These are phyloP conservation scores for Cynara cardunculus DNA, from an alignment of 129 eudicot species.

Conservation along the genomic window DNA sequence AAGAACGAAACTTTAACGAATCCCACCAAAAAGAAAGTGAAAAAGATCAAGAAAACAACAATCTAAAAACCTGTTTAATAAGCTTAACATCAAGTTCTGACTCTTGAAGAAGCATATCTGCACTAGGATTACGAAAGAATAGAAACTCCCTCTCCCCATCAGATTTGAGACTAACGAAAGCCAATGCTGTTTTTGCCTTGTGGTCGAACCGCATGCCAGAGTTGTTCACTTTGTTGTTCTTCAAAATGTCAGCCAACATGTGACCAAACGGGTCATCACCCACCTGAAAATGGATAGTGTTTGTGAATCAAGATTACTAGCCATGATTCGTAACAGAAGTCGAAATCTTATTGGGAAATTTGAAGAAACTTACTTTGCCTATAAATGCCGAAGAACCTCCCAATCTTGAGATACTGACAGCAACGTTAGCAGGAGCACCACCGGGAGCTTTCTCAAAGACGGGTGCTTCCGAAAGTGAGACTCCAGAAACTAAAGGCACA, in stretches of 20 bases:
- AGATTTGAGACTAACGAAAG: conserved; percentile 60
- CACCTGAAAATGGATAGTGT: conserved; percentile 37
- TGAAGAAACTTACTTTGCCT: conserved; percentile 50
- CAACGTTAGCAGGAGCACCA: conserved; percentile 95
- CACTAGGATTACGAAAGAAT: conserved; percentile 77
- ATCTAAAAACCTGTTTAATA: conserved; percentile 46
- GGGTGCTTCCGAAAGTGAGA: conserved; percentile 77
- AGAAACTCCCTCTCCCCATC: conserved; percentile 83
- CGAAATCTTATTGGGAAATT: not conserved
- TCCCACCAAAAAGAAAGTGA: not conserved
- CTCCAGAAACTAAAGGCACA: conserved; percentile 67
- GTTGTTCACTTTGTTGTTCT: conserved; percentile 59
- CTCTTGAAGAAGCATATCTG: conserved; percentile 64
- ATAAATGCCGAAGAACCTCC: conserved; percentile 89
- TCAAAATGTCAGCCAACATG: conserved; percentile 67
- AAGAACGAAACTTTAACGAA: not conserved
- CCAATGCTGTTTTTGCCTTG: conserved; percentile 65
- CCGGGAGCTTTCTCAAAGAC: conserved; percentile 73
- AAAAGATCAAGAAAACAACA: not conserved
- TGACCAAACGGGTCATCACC: conserved; percentile 73
- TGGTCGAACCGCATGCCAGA: conserved; percentile 73
- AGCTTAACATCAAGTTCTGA: conserved; percentile 70
- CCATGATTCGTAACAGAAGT: not conserved
- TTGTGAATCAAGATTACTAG: not conserved
- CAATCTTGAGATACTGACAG: conserved; percentile 62